Conservation (phyloP, 2,329 filamentous ascomycete genomes). For the Beauveria rudraprayagi region DNA sequence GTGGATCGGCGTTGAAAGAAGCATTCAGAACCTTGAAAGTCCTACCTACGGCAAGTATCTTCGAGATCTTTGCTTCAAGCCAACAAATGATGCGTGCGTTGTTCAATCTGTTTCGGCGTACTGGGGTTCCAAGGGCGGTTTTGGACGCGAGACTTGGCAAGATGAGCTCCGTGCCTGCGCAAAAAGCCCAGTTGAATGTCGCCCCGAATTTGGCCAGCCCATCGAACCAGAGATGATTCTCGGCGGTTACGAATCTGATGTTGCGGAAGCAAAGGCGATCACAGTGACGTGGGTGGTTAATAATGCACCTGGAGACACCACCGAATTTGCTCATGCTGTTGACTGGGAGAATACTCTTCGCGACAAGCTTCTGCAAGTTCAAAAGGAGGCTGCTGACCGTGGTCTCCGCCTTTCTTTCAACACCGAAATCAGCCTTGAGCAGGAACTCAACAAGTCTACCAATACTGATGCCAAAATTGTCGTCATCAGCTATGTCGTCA, state of each 20-base stretch:
- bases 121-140: constrained; percentile 54
- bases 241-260: constrained; percentile 65
- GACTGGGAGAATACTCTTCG: constrained; percentile 84
- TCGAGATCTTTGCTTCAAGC: constrained; percentile 88
- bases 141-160: constrained; percentile 53
- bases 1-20: constrained; percentile 88
- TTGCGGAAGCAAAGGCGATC: constrained; percentile 68
- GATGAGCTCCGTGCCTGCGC: constrained; percentile 65
- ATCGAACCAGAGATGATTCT: constrained; percentile 79
- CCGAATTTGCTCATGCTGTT: constrained; percentile 64
- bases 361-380: constrained; percentile 64
- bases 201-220: constrained; percentile 83
- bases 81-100: constrained; percentile 80
- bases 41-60: constrained; percentile 59
- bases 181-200: constrained; percentile 71
- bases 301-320: constrained; percentile 69
- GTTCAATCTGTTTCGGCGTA: constrained; percentile 90
- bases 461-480: constrained; percentile 98
- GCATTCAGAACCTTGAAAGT: constrained; percentile 65
- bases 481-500: constrained; percentile 92
- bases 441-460: constrained; percentile 95
- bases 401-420: constrained; percentile 88
- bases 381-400: constrained; percentile 67
- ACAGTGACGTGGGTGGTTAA: constrained; percentile 93
- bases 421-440: constrained; percentile 87